Evolutionary conservation across 176 grass and related monocot species (phyloP).

Genomic region (Dactylis glomerata): DNA sequence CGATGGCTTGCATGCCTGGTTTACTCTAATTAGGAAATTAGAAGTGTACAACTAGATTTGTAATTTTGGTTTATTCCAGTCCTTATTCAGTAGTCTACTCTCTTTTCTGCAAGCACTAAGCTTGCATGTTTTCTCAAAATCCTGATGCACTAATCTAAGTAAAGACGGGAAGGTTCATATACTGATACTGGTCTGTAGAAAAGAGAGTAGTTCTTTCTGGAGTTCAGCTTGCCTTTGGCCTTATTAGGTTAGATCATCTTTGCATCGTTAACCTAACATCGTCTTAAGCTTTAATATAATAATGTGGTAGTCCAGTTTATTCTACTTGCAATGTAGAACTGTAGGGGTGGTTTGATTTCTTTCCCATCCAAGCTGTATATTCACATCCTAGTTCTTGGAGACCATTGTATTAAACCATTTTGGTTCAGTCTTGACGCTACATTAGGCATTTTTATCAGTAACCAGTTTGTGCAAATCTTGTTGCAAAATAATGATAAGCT

Average conservation of each 20-base stretch:
- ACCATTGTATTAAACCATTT: background rate
- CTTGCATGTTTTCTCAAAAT: background rate
- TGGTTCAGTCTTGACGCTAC: background rate
- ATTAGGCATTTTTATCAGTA: background rate
- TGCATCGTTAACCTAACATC: background rate
- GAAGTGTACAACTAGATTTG: background rate
- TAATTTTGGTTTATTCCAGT: background rate
- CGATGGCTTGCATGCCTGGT: background rate
- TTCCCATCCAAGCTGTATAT: background rate
- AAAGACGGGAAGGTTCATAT: background rate
- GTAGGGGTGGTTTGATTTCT: conserved; percentile 14
- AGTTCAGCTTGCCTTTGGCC: background rate
- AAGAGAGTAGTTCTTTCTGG: background rate
- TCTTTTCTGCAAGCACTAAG: background rate
- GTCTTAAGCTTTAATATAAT: background rate
- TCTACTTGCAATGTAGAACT: background rate
- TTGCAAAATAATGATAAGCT: background rate
- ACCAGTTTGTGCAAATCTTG: background rate
- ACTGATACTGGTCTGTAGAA: background rate
- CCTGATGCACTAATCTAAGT: background rate
- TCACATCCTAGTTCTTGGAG: background rate
- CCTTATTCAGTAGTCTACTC: background rate
- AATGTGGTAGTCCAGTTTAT: background rate
- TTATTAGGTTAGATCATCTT: background rate
- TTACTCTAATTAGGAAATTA: background rate